A percentile compares a stretch with the other conserved stretches of the same genome.
Conservation (phyloP, 148 eudicot genomes). For the Vaccinium myrtillus region DNA sequence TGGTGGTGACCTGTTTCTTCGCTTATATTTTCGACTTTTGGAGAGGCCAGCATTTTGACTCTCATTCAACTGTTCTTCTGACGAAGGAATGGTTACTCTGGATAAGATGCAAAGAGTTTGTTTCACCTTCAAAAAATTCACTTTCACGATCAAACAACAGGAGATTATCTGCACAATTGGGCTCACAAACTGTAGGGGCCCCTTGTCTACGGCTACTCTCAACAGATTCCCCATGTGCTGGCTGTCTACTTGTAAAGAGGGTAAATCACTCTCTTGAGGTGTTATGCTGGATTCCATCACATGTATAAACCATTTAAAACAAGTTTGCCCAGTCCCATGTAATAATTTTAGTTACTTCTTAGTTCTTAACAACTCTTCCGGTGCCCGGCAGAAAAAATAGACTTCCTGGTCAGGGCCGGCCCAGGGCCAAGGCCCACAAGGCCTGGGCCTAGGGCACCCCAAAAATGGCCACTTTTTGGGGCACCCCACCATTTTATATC, state of each 20-base stretch:
- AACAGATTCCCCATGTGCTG: slow-evolving; percentile 90
- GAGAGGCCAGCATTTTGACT: slow-evolving; percentile 51
- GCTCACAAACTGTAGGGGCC: slow-evolving; percentile 60
- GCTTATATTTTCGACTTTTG: slow-evolving; percentile 69
- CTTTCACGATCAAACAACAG: slow-evolving; percentile 71
- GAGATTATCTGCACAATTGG: slow-evolving; percentile 88
- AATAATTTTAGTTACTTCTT: background rate
- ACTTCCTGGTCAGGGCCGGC: no score
- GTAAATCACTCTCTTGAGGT: background rate
- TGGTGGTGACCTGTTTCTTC: slow-evolving; percentile 67
- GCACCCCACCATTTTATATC: no score
- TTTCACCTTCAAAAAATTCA: slow-evolving; percentile 52
- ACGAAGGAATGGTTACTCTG: slow-evolving; percentile 41
- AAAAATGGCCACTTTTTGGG: no score
- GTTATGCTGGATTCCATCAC: no score
- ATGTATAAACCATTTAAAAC: background rate
- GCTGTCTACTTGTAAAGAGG: background rate
- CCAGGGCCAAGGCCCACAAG: no score
- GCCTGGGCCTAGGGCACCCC: no score
- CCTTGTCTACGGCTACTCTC: slow-evolving; percentile 90
- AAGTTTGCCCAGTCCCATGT: background rate
- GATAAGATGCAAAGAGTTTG: slow-evolving; percentile 37
- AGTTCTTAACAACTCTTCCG: background rate
- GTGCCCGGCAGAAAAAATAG: background rate
- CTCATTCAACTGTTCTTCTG: slow-evolving; percentile 61